A percentile compares a stretch with the other conserved stretches of the same genome.
These are phyloP conservation scores for Neonectria hederae DNA, from an alignment of 2,329 filamentous ascomycete genomes.

Conservation along the genomic window DNA sequence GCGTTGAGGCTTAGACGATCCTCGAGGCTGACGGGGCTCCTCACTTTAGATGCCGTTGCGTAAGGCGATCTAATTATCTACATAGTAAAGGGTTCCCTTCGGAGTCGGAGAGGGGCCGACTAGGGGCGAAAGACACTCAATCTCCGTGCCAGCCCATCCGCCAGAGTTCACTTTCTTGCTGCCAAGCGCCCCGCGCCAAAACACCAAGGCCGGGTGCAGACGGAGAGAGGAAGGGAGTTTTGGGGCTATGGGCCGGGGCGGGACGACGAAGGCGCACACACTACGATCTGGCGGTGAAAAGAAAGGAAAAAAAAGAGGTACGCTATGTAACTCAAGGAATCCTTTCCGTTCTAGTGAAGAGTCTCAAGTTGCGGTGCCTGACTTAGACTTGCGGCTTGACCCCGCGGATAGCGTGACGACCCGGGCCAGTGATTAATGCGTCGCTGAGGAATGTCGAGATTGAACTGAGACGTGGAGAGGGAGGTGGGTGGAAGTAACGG, in stretches of 20 bases:
- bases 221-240: constrained; percentile 12
- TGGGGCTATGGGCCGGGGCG: constrained; percentile 16
- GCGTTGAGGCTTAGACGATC: neutral
- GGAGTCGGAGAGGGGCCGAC: neutral
- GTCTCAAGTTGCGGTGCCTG: neutral
- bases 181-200: neutral
- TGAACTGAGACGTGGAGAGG: constrained; percentile 12
- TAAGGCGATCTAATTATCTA: neutral
- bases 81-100: neutral
- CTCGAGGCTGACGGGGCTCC: neutral
- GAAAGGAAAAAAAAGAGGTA: neutral
- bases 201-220: constrained; percentile 1
- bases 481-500: neutral
- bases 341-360: neutral
- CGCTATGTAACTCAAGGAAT: neutral
- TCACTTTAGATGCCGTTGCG: neutral
- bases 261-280: constrained; percentile 16
- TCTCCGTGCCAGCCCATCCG: neutral
- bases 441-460: constrained; percentile 15
- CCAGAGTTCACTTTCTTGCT: neutral
- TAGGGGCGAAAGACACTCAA: neutral
- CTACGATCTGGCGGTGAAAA: constrained; percentile 23
- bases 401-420: constrained; percentile 15
- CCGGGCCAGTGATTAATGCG: constrained; percentile 10
- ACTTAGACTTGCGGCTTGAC: neutral